These are phyloP conservation scores for Mucor lusitanicus DNA, from an alignment of 371 early-diverging fungal species.

Conservation along the genomic window DNA sequence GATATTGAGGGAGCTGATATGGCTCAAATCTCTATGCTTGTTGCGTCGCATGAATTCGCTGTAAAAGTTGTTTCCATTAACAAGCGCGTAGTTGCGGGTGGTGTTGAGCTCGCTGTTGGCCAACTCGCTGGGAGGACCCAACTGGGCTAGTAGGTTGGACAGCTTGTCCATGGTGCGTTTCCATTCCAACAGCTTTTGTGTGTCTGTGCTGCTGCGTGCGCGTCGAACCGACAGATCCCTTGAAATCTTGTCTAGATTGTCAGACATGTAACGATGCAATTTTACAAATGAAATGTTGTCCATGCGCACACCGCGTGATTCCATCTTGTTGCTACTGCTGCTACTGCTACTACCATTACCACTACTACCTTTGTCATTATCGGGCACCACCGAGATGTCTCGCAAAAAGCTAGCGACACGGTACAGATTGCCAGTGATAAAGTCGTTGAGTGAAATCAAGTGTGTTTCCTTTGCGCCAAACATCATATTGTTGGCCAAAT, in stretches of 20 bases:
- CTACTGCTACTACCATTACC: too few species aligned
- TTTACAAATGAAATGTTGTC: constrained; percentile 46
- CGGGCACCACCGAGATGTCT: constrained; percentile 47
- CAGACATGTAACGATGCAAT: constrained; percentile 39
- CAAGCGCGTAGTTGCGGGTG: constrained; percentile 35
- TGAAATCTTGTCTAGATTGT: constrained; percentile 43
- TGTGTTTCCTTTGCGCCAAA: constrained; percentile 91
- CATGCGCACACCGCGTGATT: constrained; percentile 21
- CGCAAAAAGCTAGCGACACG: constrained; percentile 59
- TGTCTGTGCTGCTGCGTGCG: constrained; percentile 17
- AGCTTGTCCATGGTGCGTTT: constrained; percentile 72
- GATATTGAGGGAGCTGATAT: constrained; percentile 58
- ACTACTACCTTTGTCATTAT: neutral
- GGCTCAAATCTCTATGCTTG: constrained; percentile 57
- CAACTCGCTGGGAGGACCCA: constrained; percentile 78
- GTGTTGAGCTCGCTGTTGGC: constrained; percentile 41
- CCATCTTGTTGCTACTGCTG: neutral
- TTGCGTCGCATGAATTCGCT: constrained; percentile 77
- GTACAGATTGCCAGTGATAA: constrained; percentile 71
- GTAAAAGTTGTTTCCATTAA: constrained; percentile 53
- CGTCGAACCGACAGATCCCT: constrained; percentile 30
- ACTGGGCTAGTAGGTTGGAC: constrained; percentile 78
- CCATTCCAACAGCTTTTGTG: constrained; percentile 26
- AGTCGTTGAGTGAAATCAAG: constrained; percentile 83
- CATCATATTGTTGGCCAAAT: constrained; percentile 91